phyloP scores from a whole-genome alignment of 805 yeast species.

The Saturnispora dispora region DNA sequence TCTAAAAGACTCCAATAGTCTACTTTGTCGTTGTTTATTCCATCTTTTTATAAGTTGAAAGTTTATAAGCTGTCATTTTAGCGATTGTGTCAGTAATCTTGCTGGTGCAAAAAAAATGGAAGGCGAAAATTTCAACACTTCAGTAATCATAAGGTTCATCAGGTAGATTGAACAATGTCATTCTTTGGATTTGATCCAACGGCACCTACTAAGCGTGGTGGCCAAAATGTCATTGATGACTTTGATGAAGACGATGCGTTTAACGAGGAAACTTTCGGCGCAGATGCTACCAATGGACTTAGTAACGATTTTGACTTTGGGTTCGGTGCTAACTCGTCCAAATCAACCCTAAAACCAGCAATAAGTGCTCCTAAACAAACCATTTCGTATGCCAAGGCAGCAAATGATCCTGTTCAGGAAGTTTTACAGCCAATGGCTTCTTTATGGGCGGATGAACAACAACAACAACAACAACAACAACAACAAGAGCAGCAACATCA shows the following conservation, averaged over 20 bases:
- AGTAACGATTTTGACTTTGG: slow-evolving; percentile 62
- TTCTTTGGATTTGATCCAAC: slow-evolving; percentile 57
- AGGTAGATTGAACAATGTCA: slow-evolving; percentile 37
- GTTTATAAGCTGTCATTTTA: background rate
- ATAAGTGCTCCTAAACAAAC: slow-evolving; percentile 23
- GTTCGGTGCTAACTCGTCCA: slow-evolving; percentile 18
- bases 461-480: slow-evolving; percentile 14
- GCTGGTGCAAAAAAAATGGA: background rate
- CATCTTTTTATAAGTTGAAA: background rate
- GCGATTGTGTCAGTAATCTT: background rate
- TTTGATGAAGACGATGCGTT: slow-evolving; percentile 74
- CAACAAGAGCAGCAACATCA: slow-evolving; percentile 17
- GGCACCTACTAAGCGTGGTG: slow-evolving; percentile 29
- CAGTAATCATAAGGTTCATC: background rate
- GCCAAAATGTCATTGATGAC: slow-evolving; percentile 60
- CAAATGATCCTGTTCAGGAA: slow-evolving; percentile 29
- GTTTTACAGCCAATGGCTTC: slow-evolving; percentile 62
- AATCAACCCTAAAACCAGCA: slow-evolving; percentile 11
- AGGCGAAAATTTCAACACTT: background rate
- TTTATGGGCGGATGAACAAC: slow-evolving; percentile 42
- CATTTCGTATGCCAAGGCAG: slow-evolving; percentile 37
- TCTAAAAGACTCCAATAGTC: background rate
- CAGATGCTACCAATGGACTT: slow-evolving; percentile 29
- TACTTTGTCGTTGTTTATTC: background rate
- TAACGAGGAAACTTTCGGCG: slow-evolving; percentile 75